Evolutionary conservation across 768 basidiomycete species (phyloP), one percentile per base, ranked within the genome.

Genomic region (Scleroderma citrinum): DNA sequence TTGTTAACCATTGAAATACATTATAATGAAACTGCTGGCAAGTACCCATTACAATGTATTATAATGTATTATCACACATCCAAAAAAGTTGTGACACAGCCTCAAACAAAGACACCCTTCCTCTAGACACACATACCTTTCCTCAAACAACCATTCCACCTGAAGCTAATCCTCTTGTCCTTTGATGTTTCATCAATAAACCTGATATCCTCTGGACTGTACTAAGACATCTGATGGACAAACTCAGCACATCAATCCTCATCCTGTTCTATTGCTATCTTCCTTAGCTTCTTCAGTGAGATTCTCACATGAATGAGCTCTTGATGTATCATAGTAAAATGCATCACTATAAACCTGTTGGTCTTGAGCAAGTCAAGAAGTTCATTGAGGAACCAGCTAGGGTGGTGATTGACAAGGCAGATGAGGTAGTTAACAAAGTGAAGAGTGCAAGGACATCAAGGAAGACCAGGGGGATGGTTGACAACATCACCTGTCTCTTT

Each of bases 201-300:
- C 7, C 36, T n/a, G 7, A 37, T 37, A 5, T 37, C 36, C 20
- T 37, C 36, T 37, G 36, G 2, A 17, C 36, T 17, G n/a, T 37
- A 37, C 36, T 37, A n/a, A 7, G 36, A 37, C 36, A 37, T 37
- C 8, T 44, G 42, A 1, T 45, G 29, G 1, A 68, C 57, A 47
- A 52, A 71, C 34, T 59, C 65, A 35, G 54, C 53, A 11, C 59
- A 48, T 2, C 42, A 16, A 1, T 53, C 39, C 43, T 69, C 64
- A 40, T 68, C 60, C 2, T 63, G 24, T 45, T 72, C 69, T 0
- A 35, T 14, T 0, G 70, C 68, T 45, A 71, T 62, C n/a, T 56
- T 62, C 46, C 61, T 54, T 2, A 70, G 50, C 39, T 66, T 63
- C 42, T 72, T 71, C 14, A 32, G 19, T 7, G 59, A 61, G 2